phyloP scores from a whole-genome alignment of 1,284 basidiomycete genomes.

The Caloboletus firmus region DNA sequence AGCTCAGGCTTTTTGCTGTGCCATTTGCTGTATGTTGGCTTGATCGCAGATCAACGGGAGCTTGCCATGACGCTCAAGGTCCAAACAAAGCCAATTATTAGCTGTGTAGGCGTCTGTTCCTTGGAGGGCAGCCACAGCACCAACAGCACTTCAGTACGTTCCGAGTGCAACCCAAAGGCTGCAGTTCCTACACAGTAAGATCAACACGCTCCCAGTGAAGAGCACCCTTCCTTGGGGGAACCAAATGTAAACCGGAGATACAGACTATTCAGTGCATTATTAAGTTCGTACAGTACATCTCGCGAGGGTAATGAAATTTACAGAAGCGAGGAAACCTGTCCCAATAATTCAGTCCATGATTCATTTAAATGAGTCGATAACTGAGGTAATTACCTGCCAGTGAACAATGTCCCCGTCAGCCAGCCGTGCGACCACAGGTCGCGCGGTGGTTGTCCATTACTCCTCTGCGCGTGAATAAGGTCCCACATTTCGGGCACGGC shows the following conservation, averaged over 20 bases:
- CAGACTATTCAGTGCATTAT: background rate
- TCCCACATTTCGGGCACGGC: slow-evolving; percentile 22
- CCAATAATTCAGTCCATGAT: slow-evolving; percentile 1
- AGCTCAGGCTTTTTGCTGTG: too few relatives aligned
- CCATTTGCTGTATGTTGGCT: slow-evolving; percentile 12
- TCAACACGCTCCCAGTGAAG: background rate
- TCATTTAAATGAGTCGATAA: background rate
- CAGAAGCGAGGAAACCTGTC: background rate
- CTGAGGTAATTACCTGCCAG: slow-evolving; percentile 3
- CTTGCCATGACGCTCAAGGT: background rate
- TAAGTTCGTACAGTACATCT: slow-evolving; percentile 3
- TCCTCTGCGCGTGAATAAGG: slow-evolving; percentile 23
- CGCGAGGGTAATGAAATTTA: background rate
- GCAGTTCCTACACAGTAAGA: background rate
- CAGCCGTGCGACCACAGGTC: background rate
- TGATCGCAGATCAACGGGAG: background rate
- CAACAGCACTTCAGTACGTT: background rate
- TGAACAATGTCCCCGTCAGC: background rate
- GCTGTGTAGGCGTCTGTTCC: slow-evolving; percentile 4
- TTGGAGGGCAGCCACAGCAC: slow-evolving; percentile 1
- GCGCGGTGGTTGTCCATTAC: slow-evolving; percentile 18
- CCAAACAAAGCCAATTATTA: background rate
- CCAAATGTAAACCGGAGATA: background rate
- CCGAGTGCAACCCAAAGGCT: background rate
- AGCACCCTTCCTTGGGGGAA: background rate